phyloP scores from a whole-genome alignment of 441 rosid species.

The Pelargonium myrrhifolium region DNA sequence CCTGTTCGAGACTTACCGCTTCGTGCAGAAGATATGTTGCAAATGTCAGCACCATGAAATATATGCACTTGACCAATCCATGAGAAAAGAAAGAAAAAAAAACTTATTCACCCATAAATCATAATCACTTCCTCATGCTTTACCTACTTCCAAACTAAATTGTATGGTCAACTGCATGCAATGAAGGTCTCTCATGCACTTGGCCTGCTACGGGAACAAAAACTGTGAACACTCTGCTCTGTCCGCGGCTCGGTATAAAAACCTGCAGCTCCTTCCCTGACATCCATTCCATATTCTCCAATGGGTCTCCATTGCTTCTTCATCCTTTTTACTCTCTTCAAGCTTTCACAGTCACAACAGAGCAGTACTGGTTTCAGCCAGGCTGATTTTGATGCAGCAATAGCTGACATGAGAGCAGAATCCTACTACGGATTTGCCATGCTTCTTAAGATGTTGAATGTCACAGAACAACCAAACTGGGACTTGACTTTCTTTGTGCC shows the following conservation, averaged over 20 bases:
- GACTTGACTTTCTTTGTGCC: neutral
- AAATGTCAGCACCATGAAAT: too few relatives aligned
- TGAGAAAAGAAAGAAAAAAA: too few relatives aligned
- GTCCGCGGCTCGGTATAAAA: neutral
- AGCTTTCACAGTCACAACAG: neutral
- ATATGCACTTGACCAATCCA: too few relatives aligned
- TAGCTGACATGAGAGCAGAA: neutral
- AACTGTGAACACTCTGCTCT: neutral
- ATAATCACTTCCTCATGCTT: neutral
- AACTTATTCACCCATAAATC: too few relatives aligned
- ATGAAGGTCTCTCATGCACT: neutral
- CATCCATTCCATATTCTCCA: neutral
- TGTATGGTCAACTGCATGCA: too few relatives aligned
- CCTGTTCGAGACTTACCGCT: too few relatives aligned
- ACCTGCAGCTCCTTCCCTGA: neutral
- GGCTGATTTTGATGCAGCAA: neutral
- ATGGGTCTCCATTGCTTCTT: neutral
- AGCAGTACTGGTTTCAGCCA: neutral
- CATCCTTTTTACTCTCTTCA: neutral
- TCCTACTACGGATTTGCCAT: conserved; percentile 1
- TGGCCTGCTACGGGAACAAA: neutral
- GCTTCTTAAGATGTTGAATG: neutral
- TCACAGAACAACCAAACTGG: neutral
- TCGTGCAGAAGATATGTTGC: too few relatives aligned
- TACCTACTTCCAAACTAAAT: neutral